Conservation (phyloP, 2,329 filamentous ascomycete species). For the Penicillium sumatraense region DNA sequence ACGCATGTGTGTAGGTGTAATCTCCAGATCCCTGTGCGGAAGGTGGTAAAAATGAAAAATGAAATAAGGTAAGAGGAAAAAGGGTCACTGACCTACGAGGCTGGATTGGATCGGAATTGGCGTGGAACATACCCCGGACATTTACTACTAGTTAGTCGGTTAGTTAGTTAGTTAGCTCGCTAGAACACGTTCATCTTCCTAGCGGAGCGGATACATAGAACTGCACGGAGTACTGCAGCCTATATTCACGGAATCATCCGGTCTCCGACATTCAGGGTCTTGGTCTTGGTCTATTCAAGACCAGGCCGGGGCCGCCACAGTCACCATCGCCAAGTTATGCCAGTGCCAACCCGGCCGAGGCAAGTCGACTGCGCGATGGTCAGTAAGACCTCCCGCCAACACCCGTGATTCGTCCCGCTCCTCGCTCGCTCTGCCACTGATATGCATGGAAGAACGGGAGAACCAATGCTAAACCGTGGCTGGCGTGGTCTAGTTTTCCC, state of each 20-base stretch:
- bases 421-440: constrained; percentile 19
- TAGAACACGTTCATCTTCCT: no score
- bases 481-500: neutral
- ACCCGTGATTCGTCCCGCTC: constrained; percentile 1
- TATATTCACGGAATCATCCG: neutral
- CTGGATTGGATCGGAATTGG: neutral
- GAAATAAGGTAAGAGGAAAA: no score
- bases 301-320: neutral
- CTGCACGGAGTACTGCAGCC: no score
- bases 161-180: neutral
- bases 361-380: neutral
- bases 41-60: neutral
- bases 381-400: neutral
- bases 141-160: neutral
- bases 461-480: constrained; percentile 20
- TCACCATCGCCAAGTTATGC: neutral
- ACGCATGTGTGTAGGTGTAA: constrained; percentile 12
- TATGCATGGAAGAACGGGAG: constrained; percentile 38
- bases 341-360: neutral
- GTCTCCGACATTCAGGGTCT: neutral
- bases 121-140: neutral
- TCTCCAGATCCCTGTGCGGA: constrained; percentile 6
- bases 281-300: no score
- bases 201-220: no score
- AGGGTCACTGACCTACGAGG: neutral